phyloP scores from a whole-genome alignment of 129 eudicot species.

The Ambrosia artemisiifolia region DNA sequence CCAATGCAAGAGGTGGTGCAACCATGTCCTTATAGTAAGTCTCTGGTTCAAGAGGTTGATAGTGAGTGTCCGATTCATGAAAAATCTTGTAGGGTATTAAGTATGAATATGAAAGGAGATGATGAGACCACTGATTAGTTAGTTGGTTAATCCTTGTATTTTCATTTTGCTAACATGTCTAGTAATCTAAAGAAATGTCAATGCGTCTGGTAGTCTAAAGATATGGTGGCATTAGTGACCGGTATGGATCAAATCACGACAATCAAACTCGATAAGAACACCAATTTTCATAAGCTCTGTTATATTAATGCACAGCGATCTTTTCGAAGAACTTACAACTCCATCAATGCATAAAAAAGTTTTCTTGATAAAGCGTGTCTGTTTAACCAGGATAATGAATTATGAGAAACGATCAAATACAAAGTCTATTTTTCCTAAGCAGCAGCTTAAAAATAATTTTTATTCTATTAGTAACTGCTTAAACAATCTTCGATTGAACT shows the following conservation, averaged over 20 bases:
- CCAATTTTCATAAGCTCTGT: too few relatives aligned
- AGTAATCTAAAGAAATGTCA: background rate
- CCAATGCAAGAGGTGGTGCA: constrained; percentile 53
- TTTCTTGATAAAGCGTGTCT: too few relatives aligned
- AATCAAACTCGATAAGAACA: background rate
- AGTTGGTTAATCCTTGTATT: background rate
- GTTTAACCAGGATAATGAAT: too few relatives aligned
- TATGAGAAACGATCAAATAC: too few relatives aligned
- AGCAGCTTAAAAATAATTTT: too few relatives aligned
- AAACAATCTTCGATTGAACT: too few relatives aligned
- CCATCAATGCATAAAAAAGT: too few relatives aligned
- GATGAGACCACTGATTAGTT: constrained; percentile 31
- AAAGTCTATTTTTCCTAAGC: too few relatives aligned
- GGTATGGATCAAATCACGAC: background rate
- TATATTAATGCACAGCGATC: too few relatives aligned
- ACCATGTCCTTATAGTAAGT: constrained; percentile 46
- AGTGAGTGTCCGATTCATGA: constrained; percentile 48
- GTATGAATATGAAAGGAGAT: constrained; percentile 39
- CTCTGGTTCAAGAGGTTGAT: constrained; percentile 49
- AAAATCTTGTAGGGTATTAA: constrained; percentile 48
- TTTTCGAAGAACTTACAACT: too few relatives aligned
- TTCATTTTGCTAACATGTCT: background rate
- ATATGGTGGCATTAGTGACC: background rate
- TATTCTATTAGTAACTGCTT: too few relatives aligned
- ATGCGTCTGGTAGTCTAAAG: background rate